A percentile compares a stretch with the other conserved stretches of the same genome.
Conservation (phyloP, 257 asterid genomes). For the Lavandula angustifolia region DNA sequence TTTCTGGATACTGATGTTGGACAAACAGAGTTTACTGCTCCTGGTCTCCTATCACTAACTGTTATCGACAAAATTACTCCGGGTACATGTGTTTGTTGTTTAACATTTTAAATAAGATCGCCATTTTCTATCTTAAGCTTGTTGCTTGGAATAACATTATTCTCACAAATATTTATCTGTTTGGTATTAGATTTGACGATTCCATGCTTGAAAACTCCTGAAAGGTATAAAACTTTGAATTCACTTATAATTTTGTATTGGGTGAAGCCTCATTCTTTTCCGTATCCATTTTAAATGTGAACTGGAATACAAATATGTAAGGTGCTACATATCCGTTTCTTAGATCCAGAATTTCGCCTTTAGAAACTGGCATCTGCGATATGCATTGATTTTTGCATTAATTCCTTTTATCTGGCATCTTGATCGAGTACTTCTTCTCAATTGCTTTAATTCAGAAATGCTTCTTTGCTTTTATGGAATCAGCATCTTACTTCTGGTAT, state of each 20-base stretch:
- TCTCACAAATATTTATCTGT: conserved; percentile 25
- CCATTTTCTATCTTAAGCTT: conserved; percentile 5
- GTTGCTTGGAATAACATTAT: background rate
- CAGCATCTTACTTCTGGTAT: background rate
- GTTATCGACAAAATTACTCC: conserved; percentile 72
- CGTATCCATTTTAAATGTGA: conserved; percentile 1
- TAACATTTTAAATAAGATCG: background rate
- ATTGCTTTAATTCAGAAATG: background rate
- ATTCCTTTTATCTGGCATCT: background rate
- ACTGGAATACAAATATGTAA: background rate
- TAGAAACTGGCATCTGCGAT: conserved; percentile 17
- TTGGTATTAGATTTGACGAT: conserved; percentile 63
- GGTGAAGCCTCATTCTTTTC: conserved; percentile 4
- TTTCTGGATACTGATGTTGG: conserved; percentile 98
- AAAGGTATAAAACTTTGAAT: conserved; percentile 52
- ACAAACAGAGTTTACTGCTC: conserved; percentile 93
- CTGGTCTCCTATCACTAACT: conserved; percentile 78
- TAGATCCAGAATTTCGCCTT: conserved; percentile 4
- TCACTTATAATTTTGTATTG: conserved; percentile 6
- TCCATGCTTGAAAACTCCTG: conserved; percentile 90
- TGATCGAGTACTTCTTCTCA: background rate
- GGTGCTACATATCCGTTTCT: conserved; percentile 11
- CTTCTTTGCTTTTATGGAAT: conserved; percentile 2
- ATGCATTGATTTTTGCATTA: background rate
- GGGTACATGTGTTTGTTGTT: conserved; percentile 41